Percentiles rank a stretch among this genome's conserved stretches.
phyloP scores from a whole-genome alignment of 805 yeast species.

The Naumovozyma baii region DNA sequence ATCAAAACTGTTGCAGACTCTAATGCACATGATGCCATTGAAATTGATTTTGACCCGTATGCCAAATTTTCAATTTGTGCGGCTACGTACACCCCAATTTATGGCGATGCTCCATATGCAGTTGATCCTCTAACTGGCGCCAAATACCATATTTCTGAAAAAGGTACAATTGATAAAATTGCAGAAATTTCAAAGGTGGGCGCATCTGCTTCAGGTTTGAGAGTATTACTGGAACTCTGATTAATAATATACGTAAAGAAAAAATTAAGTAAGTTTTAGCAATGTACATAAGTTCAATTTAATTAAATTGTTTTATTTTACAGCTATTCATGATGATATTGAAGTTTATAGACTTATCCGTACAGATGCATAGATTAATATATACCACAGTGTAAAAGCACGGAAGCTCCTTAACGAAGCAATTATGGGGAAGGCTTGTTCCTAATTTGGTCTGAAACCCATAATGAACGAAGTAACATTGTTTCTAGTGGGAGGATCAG shows the following conservation, averaged over 20 bases:
- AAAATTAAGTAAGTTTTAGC: no score
- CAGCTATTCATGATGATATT: no score
- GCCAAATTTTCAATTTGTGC: conserved; percentile 90
- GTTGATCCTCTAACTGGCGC: conserved; percentile 86
- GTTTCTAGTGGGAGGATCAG: neutral
- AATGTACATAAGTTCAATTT: no score
- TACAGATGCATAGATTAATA: no score
- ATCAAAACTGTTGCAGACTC: conserved; percentile 73
- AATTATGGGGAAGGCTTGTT: no score
- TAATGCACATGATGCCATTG: conserved; percentile 75
- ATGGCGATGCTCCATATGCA: conserved; percentile 57
- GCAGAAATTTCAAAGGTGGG: conserved; percentile 76
- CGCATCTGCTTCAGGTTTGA: conserved; percentile 83
- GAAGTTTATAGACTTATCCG: no score
- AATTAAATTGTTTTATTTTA: no score
- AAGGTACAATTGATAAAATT: conserved; percentile 70
- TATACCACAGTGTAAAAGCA: no score
- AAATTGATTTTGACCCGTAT: conserved; percentile 85
- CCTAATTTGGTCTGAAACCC: conserved; percentile 2
- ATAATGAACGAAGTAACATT: conserved; percentile 3
- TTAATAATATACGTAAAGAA: no score
- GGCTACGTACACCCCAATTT: conserved; percentile 78
- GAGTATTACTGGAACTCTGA: no score
- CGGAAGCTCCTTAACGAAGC: no score
- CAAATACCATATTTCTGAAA: conserved; percentile 62